Base-by-base conservation (phyloP, 768 basidiomycete species). In the Trametopsis cervina region DNA sequence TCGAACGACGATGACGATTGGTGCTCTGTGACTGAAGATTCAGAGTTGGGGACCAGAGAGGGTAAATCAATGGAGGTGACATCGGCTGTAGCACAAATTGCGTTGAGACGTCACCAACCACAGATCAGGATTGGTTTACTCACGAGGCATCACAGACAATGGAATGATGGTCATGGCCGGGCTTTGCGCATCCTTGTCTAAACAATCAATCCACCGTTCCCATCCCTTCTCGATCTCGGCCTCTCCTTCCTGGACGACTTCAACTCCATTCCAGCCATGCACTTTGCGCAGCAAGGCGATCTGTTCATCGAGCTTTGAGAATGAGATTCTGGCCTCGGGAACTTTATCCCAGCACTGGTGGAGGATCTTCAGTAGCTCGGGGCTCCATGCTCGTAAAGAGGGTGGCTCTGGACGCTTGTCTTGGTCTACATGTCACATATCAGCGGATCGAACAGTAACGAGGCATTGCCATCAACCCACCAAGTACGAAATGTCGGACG, bases 331-430 rank as follows among this genome's bases (percentile, higher is more conserved):
- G n/a, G 56, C 50, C 5, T 58, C 54, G 1, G 83, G 77, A 43
- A 78, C 69, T 2, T 64, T 67, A 39, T 71, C 63, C 85, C 86
- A 89, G 54, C 80, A 83, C 3, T 57, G 36, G 10, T 65, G 63
- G 20, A 89, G 64, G 40, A 85, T 65, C 77, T 84, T 52, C 4
- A 44, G 3, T 2, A 57, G 47, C 35, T 43, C 47, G 10, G 40
- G 22, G 7, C 47, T 47, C 67, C 60, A 60, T 20, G 37, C 35
- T n/a, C 53, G 49, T n/a, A 51, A 25, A 20, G 50, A 40, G 9
- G 60, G 61, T 2, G 51, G 40, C 17, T 62, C 54, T 10, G 53
- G 53, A 25, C 51, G 51, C 40, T 49, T 48, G 44, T 58, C 61
- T 36, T 64, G 56, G 11, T 48, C 56, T 63, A 40, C 22, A 29